Evolutionary conservation across 768 basidiomycete genomes (phyloP).

Genomic region (Macrolepiota albuminosa): DNA sequence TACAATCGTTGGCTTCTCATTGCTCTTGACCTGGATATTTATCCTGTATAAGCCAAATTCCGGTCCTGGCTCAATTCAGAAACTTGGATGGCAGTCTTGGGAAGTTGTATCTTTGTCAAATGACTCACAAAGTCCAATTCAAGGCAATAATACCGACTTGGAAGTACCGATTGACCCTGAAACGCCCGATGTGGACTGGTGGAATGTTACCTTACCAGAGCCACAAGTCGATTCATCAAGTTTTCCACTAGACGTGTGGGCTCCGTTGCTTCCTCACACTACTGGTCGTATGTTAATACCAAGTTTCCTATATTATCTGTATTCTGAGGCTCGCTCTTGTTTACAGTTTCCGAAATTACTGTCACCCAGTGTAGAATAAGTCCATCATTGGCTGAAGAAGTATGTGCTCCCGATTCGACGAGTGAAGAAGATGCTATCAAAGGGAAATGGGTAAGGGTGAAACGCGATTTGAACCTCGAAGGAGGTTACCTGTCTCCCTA

Average conservation of each 20-base stretch:
- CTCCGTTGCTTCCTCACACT: conserved; percentile 68
- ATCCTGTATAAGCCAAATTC: conserved; percentile 75
- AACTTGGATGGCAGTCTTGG: conserved; percentile 90
- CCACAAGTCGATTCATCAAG: conserved; percentile 54
- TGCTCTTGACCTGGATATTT: conserved; percentile 71
- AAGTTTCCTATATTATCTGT: background rate
- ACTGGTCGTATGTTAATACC: conserved; percentile 57
- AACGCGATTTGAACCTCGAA: conserved; percentile 71
- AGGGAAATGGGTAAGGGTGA: conserved; percentile 89
- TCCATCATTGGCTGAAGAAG: conserved; percentile 46
- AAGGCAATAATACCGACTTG: conserved; percentile 12
- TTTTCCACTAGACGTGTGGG: conserved; percentile 78
- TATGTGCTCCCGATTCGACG: conserved; percentile 69
- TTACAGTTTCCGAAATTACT: conserved; percentile 75
- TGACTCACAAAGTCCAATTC: conserved; percentile 9
- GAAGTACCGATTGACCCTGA: conserved; percentile 7
- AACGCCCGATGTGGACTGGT: conserved; percentile 53
- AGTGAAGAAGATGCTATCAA: conserved; percentile 68
- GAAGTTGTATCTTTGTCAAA: conserved; percentile 46
- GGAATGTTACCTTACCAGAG: conserved; percentile 48
- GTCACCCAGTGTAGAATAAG: conserved; percentile 64
- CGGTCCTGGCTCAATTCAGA: conserved; percentile 66
- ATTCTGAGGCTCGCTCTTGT: background rate
- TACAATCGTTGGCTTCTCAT: conserved; percentile 61
- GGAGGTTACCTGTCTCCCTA: conserved; percentile 49